These are phyloP conservation scores for Eutrema yunnanense DNA, from an alignment of 345 rosid species.

Conservation along the genomic window DNA sequence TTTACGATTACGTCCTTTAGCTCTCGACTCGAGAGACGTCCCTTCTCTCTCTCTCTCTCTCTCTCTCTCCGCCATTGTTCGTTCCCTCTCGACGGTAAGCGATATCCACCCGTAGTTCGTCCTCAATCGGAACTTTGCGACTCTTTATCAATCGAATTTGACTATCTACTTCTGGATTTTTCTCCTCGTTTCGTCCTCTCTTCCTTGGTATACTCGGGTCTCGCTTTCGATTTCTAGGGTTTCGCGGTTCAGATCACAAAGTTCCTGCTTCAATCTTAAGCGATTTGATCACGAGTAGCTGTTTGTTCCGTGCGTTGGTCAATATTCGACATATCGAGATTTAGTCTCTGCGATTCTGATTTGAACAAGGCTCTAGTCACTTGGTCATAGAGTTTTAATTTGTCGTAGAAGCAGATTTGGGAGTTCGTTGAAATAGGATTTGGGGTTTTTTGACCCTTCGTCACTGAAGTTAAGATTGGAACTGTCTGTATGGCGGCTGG, in stretches of 20 bases:
- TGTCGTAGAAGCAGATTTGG: slow-evolving; percentile 3
- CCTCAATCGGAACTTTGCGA: slow-evolving; percentile 6
- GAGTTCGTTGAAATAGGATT: background rate
- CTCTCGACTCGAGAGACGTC: background rate
- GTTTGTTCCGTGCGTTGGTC: background rate
- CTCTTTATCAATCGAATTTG: background rate
- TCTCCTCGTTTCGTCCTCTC: background rate
- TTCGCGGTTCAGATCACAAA: slow-evolving; percentile 22
- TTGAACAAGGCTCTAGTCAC: slow-evolving; percentile 4
- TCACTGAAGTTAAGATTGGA: background rate
- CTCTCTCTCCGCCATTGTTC: background rate
- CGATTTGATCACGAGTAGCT: slow-evolving; percentile 1
- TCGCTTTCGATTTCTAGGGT: slow-evolving; percentile 27
- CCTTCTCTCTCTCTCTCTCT: background rate
- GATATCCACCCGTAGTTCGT: background rate
- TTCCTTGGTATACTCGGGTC: background rate
- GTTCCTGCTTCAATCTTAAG: slow-evolving; percentile 1
- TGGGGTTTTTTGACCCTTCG: background rate
- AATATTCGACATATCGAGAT: background rate
- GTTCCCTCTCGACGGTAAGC: slow-evolving; percentile 16
- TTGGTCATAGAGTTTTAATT: background rate
- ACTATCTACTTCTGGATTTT: background rate
- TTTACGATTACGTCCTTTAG: background rate
- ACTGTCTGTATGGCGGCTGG: slow-evolving; percentile 68
- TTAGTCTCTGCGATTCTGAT: slow-evolving; percentile 2